phyloP scores from a whole-genome alignment of 441 rosid genomes.

The Brassica balearica region DNA sequence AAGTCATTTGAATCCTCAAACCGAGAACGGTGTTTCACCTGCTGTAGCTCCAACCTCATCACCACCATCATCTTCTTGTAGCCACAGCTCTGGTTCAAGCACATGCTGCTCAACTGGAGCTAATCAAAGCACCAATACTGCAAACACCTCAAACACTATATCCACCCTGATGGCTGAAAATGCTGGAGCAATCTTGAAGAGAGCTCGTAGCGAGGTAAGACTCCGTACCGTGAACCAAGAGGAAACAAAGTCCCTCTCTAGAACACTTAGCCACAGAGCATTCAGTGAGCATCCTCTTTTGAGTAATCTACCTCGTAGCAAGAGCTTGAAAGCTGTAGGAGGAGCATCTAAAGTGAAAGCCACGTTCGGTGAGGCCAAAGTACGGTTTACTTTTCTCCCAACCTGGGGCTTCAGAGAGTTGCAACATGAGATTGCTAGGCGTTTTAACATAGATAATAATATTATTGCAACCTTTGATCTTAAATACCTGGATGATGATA shows the following conservation, averaged over 20 bases:
- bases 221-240: not conserved
- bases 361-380: constrained; percentile 1
- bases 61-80: constrained; percentile 10
- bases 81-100: constrained; percentile 13
- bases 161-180: constrained; percentile 6
- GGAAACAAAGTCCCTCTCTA: not conserved
- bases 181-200: constrained; percentile 2
- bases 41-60: not conserved
- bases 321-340: not conserved
- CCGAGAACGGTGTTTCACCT: constrained; percentile 9
- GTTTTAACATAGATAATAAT: not conserved
- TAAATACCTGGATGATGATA: not conserved
- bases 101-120: constrained; percentile 10
- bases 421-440: constrained; percentile 10
- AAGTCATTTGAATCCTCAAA: not conserved
- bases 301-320: not conserved
- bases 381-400: not conserved
- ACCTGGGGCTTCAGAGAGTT: not conserved
- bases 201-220: not conserved
- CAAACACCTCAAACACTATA: not conserved
- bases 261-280: not conserved
- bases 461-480: not conserved
- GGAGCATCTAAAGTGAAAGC: constrained; percentile 1
- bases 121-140: constrained; percentile 2
- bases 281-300: constrained; percentile 1